Percentiles rank a stretch among this genome's conserved stretches.
Evolutionary conservation across 768 basidiomycete genomes (phyloP).

Genomic region (Tulasnella calospora): DNA sequence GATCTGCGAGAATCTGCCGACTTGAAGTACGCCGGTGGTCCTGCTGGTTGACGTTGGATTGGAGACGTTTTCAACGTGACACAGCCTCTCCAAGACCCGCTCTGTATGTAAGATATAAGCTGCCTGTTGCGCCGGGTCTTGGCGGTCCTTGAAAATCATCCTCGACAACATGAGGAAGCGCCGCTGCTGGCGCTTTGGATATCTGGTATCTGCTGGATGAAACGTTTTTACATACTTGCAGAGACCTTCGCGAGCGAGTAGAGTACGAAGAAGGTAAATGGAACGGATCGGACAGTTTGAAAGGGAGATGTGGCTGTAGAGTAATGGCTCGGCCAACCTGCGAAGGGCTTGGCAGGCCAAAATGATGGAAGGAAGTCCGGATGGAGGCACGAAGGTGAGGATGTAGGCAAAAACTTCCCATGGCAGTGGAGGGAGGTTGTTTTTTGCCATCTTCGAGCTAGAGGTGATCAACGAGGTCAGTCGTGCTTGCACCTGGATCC

Average conservation of each 20-base stretch:
- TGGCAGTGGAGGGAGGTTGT: background rate
- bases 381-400: background rate
- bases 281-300: background rate
- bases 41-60: background rate
- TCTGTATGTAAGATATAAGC: background rate
- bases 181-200: background rate
- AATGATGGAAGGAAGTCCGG: background rate
- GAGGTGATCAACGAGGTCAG: background rate
- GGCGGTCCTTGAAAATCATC: background rate
- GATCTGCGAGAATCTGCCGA: background rate
- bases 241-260: background rate
- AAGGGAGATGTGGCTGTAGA: background rate
- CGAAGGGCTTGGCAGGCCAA: background rate
- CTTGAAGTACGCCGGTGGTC: no score
- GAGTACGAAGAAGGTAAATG: background rate
- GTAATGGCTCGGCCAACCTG: background rate
- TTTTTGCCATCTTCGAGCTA: background rate
- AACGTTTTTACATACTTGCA: background rate
- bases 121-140: background rate
- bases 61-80: background rate
- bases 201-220: background rate
- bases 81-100: background rate
- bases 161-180: background rate
- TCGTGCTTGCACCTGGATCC: background rate
- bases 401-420: background rate